Percentiles rank a stretch among this genome's conserved stretches.
phyloP scores from a whole-genome alignment of 228 moss, liverwort and hornwort genomes.

The Sphagnum fallax region DNA sequence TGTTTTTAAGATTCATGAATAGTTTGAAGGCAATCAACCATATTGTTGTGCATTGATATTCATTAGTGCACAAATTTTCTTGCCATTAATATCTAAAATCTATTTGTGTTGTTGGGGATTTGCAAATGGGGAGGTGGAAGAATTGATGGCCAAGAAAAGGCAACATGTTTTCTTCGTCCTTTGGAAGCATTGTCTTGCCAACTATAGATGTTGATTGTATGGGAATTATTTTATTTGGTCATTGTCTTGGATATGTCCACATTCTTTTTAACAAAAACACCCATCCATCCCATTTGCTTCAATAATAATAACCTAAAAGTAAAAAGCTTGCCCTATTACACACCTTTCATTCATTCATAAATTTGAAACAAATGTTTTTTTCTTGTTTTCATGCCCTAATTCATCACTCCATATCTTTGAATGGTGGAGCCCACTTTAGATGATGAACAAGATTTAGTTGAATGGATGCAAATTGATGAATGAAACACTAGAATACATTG shows the following conservation, averaged over 20 bases:
- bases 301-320: not conserved
- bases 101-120: not conserved
- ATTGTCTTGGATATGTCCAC: slow-evolving; percentile 69
- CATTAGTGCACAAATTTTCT: not conserved
- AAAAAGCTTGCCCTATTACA: not conserved
- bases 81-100: not conserved
- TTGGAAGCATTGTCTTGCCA: slow-evolving; percentile 47
- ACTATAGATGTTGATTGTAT: slow-evolving; percentile 78
- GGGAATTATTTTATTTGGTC: slow-evolving; percentile 80
- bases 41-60: too few relatives aligned
- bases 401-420: too few relatives aligned
- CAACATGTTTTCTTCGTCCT: slow-evolving; percentile 15
- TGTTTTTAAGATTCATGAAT: too few relatives aligned
- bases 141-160: slow-evolving; percentile 30
- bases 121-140: slow-evolving; percentile 52
- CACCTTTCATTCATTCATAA: not conserved
- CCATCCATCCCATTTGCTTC: not conserved
- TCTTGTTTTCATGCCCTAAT: too few relatives aligned
- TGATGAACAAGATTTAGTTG: too few relatives aligned
- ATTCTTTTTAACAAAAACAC: not conserved
- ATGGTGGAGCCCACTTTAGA: too few relatives aligned
- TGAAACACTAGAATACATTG: slow-evolving; percentile 78
- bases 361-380: not conserved
- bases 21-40: too few relatives aligned
- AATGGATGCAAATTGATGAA: slow-evolving; percentile 61